These are phyloP conservation scores for Zygoascus ofunaensis DNA, from an alignment of 805 yeast genomes.

Conservation along the genomic window DNA sequence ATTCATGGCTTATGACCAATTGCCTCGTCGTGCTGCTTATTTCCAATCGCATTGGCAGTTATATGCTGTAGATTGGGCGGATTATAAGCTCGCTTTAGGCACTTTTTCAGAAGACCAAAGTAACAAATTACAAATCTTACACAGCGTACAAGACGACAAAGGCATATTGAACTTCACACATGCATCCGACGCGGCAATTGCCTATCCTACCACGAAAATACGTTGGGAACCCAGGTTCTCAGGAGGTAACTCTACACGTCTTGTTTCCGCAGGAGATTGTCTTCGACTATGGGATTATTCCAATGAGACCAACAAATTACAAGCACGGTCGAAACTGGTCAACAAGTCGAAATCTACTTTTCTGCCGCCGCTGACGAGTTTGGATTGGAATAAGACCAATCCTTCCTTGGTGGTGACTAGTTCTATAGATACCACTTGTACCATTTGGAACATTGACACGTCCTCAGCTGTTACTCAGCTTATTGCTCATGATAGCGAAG, in stretches of 20 bases:
- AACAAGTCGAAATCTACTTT: slow-evolving; percentile 35
- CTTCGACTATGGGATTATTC: slow-evolving; percentile 50
- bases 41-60: slow-evolving; percentile 44
- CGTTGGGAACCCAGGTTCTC: slow-evolving; percentile 55
- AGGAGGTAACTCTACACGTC: slow-evolving; percentile 26
- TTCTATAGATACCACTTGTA: slow-evolving; percentile 92
- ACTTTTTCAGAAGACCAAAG: slow-evolving; percentile 70
- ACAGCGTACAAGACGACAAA: not conserved
- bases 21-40: slow-evolving; percentile 32
- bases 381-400: slow-evolving; percentile 82
- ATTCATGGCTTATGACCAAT: too few species aligned
- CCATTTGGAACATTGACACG: slow-evolving; percentile 79
- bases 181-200: slow-evolving; percentile 44
- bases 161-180: slow-evolving; percentile 32
- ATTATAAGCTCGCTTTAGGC: slow-evolving; percentile 48
- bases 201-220: slow-evolving; percentile 61
- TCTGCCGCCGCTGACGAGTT: slow-evolving; percentile 84
- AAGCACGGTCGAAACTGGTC: slow-evolving; percentile 35
- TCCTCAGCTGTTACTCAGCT: slow-evolving; percentile 79
- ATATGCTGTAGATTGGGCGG: slow-evolving; percentile 46
- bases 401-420: slow-evolving; percentile 68
- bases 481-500: slow-evolving; percentile 94
- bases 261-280: slow-evolving; percentile 67
- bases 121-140: slow-evolving; percentile 36
- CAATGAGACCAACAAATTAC: slow-evolving; percentile 26